Percentiles rank a stretch among this genome's conserved stretches.
Evolutionary conservation across 345 rosid species (phyloP).

Genomic region (Psidium guajava): DNA sequence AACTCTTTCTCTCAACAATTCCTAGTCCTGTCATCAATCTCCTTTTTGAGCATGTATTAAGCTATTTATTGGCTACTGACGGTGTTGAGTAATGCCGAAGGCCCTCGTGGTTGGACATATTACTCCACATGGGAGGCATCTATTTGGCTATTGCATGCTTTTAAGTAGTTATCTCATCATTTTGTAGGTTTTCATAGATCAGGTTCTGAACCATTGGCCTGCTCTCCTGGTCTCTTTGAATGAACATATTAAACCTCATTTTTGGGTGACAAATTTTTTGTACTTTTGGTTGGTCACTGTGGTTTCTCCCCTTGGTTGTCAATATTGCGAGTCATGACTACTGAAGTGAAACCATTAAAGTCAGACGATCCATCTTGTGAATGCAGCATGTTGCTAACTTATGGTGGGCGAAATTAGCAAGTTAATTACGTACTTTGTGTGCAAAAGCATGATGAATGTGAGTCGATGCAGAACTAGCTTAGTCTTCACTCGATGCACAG

Average conservation of each 20-base stretch:
- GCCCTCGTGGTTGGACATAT: background rate
- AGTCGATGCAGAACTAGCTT: background rate
- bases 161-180: background rate
- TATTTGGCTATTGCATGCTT: background rate
- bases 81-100: background rate
- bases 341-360: background rate
- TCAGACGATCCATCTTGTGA: background rate
- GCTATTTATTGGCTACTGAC: background rate
- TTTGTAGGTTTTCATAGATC: background rate
- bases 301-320: background rate
- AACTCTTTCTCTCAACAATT: background rate
- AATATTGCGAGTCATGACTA: background rate
- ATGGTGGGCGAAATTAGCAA: too few relatives aligned
- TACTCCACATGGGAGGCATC: background rate
- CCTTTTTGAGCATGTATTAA: background rate
- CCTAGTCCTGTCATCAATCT: background rate
- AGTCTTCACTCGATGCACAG: too few relatives aligned
- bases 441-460: background rate
- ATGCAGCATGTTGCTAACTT: too few relatives aligned
- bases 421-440: background rate
- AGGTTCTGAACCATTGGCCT: background rate
- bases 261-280: background rate
- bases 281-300: background rate
- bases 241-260: background rate
- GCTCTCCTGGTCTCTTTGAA: background rate